phyloP scores from a whole-genome alignment of 305 asterid genomes.

The Nicotiana rustica region DNA sequence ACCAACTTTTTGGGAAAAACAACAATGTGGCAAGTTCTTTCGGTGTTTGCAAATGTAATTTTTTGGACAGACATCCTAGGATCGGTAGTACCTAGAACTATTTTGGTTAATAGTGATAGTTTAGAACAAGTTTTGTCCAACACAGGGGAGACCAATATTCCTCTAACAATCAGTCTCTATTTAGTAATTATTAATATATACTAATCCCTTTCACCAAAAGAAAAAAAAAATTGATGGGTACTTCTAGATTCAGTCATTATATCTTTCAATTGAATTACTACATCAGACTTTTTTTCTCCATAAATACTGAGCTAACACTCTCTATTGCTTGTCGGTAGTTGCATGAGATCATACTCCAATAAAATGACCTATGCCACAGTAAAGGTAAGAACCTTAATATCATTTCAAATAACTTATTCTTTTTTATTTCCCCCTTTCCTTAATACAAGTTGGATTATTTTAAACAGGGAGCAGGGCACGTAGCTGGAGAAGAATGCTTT shows the following conservation, averaged over 20 bases:
- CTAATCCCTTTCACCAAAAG: too few relatives aligned
- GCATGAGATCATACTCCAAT: conserved; percentile 24
- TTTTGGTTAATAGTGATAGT: too few relatives aligned
- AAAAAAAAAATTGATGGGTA: not conserved
- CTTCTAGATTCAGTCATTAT: not conserved
- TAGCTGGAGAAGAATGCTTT: not conserved
- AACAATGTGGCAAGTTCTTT: too few relatives aligned
- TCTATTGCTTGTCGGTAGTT: not conserved
- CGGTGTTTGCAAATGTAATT: too few relatives aligned
- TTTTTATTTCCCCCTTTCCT: not conserved
- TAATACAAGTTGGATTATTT: not conserved
- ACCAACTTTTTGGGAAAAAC: too few relatives aligned
- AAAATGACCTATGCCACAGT: conserved; percentile 31
- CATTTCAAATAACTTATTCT: not conserved
- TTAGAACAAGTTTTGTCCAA: too few relatives aligned
- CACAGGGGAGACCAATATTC: too few relatives aligned
- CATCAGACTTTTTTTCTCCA: not conserved
- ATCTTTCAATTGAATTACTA: not conserved
- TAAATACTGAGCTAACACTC: not conserved
- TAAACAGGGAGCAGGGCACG: conserved; percentile 5
- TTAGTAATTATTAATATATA: too few relatives aligned
- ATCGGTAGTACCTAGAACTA: too few relatives aligned
- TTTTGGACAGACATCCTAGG: too few relatives aligned
- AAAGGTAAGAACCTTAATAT: conserved; percentile 14
- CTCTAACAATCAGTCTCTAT: too few relatives aligned